Evolutionary conservation across 345 rosid species (phyloP).

Genomic region (Corchorus capsularis): DNA sequence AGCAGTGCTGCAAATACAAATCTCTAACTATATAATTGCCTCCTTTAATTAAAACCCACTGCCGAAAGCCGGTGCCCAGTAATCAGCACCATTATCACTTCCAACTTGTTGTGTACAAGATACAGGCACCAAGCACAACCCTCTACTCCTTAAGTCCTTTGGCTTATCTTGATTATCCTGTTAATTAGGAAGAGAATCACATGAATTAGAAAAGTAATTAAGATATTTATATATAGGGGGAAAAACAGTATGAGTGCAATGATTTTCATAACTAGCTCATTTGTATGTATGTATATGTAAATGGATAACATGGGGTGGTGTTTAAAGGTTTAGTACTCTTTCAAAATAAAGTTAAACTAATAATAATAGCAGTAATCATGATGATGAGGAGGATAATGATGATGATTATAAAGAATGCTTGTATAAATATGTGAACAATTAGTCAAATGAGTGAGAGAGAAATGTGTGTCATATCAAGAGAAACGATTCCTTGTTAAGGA

Average conservation of each 20-base stretch:
- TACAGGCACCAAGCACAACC: conserved; percentile 79
- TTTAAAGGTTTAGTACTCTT: background rate
- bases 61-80: conserved; percentile 73
- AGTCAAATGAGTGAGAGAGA: conserved; percentile 34
- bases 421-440: background rate
- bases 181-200: conserved; percentile 7
- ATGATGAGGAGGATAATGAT: conserved; percentile 15
- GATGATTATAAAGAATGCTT: conserved; percentile 14
- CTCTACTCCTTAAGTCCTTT: conserved; percentile 72
- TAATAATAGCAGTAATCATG: conserved; percentile 8
- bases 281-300: background rate
- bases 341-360: background rate
- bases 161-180: conserved; percentile 39
- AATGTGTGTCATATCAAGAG: background rate
- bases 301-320: background rate
- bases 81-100: conserved; percentile 69
- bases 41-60: conserved; percentile 35
- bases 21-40: background rate
- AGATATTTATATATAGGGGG: background rate
- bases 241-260: background rate
- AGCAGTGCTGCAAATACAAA: conserved; percentile 4
- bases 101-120: conserved; percentile 70
- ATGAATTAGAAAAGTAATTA: background rate
- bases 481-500: conserved; percentile 31
- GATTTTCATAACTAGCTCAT: background rate